phyloP scores from a whole-genome alignment of 139 green algal species.

The Chlorella sp. region DNA sequence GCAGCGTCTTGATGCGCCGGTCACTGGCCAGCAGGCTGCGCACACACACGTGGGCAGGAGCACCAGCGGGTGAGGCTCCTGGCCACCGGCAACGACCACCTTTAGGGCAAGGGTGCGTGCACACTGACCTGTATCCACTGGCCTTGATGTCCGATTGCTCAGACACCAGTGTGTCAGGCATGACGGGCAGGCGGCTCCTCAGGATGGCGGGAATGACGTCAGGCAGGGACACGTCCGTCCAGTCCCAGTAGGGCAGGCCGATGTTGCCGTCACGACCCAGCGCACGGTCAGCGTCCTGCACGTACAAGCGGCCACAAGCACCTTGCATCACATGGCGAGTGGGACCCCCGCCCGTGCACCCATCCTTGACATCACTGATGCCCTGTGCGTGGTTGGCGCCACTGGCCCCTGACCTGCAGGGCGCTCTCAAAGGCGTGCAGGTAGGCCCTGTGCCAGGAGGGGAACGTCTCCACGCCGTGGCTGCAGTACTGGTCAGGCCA shows the following conservation, averaged over 20 bases:
- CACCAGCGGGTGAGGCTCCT: no score
- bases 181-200: background rate
- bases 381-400: background rate
- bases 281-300: slow-evolving; percentile 10
- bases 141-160: no score
- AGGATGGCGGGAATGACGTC: slow-evolving; percentile 18
- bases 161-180: no score
- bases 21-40: no score
- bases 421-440: slow-evolving; percentile 24
- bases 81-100: no score
- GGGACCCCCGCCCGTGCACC: background rate
- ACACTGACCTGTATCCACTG: no score
- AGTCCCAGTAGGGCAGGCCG: slow-evolving; percentile 29
- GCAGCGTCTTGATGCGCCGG: no score
- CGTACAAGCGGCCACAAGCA: no score
- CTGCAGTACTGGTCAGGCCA: slow-evolving; percentile 17
- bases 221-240: background rate
- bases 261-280: slow-evolving; percentile 13
- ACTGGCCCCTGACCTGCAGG: slow-evolving; percentile 4
- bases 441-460: slow-evolving; percentile 26
- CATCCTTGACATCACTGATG: background rate
- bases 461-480: slow-evolving; percentile 24
- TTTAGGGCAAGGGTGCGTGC: no score
- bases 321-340: background rate
- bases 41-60: no score